Evolutionary conservation across 805 yeast species (phyloP).

Genomic region (Debaryomyces castellii): DNA sequence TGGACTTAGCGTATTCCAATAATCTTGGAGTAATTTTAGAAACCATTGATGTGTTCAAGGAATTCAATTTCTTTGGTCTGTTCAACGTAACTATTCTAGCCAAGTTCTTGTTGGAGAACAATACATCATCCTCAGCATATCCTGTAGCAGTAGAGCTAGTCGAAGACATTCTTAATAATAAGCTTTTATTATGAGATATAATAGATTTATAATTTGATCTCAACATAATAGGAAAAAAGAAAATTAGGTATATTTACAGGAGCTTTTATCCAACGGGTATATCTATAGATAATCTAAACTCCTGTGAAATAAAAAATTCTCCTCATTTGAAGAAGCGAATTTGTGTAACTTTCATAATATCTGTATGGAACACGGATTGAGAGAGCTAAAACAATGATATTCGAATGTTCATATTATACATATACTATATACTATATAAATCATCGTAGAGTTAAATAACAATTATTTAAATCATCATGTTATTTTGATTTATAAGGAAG

Average conservation of each 20-base stretch:
- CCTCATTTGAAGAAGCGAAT: constrained; percentile 5
- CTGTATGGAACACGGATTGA: too few relatives aligned
- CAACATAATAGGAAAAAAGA: constrained; percentile 2
- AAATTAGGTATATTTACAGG: neutral
- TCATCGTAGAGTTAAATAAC: neutral
- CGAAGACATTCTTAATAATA: constrained; percentile 6
- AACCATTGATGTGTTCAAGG: constrained; percentile 77
- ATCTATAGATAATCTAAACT: constrained; percentile 1
- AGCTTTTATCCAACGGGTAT: constrained; percentile 1
- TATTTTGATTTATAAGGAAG: constrained; percentile 25
- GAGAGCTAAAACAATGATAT: neutral
- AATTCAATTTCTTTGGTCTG: constrained; percentile 81
- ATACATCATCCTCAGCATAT: constrained; percentile 51
- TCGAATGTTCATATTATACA: too few relatives aligned
- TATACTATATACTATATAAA: neutral
- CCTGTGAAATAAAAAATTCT: constrained; percentile 8
- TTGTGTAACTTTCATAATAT: constrained; percentile 1
- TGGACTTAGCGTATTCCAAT: constrained; percentile 72
- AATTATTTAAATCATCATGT: neutral
- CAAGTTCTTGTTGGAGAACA: constrained; percentile 59
- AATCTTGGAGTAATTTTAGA: constrained; percentile 68
- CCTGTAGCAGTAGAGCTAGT: constrained; percentile 10
- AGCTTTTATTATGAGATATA: neutral
- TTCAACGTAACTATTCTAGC: constrained; percentile 76
- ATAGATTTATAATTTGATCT: constrained; percentile 1